Conservation (phyloP, 306 rosid genomes). For the Sicyos baderoa region DNA sequence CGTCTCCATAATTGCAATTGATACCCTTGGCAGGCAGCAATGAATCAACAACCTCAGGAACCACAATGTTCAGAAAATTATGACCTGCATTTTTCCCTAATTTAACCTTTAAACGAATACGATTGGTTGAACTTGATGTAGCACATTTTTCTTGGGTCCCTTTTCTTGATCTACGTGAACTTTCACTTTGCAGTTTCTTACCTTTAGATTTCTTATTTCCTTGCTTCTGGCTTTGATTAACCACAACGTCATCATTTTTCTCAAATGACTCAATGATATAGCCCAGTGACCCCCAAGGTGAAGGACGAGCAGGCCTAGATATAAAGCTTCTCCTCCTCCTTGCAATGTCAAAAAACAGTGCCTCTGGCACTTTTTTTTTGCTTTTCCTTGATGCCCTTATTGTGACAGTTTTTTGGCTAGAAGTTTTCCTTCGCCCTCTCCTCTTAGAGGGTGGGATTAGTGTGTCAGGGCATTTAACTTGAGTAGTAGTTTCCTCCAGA, state of each 20-base stretch:
- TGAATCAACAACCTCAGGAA: slow-evolving; percentile 43
- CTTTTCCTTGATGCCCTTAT: slow-evolving; percentile 52
- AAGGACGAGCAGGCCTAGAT: slow-evolving; percentile 66
- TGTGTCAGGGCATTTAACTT: slow-evolving; percentile 31
- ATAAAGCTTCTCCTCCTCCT: slow-evolving; percentile 75
- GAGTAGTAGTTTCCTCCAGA: slow-evolving; percentile 31
- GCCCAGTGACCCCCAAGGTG: slow-evolving; percentile 73
- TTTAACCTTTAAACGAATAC: slow-evolving; percentile 73
- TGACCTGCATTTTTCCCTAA: slow-evolving; percentile 50
- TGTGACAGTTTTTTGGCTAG: slow-evolving; percentile 41
- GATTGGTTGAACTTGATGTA: slow-evolving; percentile 40
- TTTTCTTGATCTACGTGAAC: slow-evolving; percentile 35
- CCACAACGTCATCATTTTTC: slow-evolving; percentile 37
- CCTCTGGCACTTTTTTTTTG: slow-evolving; percentile 31
- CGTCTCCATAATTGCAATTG: slow-evolving; percentile 20
- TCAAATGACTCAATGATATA: slow-evolving; percentile 46
- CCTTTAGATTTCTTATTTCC: slow-evolving; percentile 42
- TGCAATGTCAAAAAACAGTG: slow-evolving; percentile 37
- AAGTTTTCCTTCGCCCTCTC: slow-evolving; percentile 42
- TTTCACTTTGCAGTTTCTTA: slow-evolving; percentile 38
- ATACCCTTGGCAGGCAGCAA: slow-evolving; percentile 32
- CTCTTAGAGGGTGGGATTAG: slow-evolving; percentile 40
- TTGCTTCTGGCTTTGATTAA: slow-evolving; percentile 36
- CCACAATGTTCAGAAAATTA: slow-evolving; percentile 37
- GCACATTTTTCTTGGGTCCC: slow-evolving; percentile 32